These are phyloP conservation scores for Aspergillus sp. DNA, from an alignment of 2,329 filamentous ascomycete species.

Conservation along the genomic window DNA sequence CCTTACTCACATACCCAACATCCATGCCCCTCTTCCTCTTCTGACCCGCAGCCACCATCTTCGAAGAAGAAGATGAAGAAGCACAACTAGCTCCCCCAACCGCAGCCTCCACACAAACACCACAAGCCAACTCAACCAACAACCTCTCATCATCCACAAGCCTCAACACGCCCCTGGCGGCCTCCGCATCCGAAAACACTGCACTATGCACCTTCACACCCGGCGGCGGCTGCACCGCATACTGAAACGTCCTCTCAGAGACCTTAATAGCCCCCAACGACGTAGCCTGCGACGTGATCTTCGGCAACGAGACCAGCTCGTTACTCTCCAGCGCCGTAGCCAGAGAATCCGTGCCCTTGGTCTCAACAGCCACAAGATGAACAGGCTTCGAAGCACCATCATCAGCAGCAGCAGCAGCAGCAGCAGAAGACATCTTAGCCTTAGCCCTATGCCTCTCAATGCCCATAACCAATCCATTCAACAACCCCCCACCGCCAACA, in stretches of 20 bases:
- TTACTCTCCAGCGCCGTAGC: conserved; percentile 57
- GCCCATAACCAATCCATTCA: conserved; percentile 74
- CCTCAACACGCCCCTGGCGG: conserved; percentile 72
- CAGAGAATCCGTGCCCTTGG: conserved; percentile 70
- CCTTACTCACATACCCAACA: conserved; percentile 16
- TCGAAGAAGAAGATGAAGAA: not conserved
- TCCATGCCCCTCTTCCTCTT: conserved; percentile 32
- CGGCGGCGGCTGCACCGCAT: conserved; percentile 53
- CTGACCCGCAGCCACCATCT: conserved; percentile 20
- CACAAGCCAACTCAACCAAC: conserved; percentile 82
- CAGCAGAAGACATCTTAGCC: not conserved
- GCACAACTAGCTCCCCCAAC: conserved; percentile 35
- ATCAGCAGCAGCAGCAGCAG: not conserved
- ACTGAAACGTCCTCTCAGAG: conserved; percentile 66
- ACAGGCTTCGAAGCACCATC: conserved; percentile 32
- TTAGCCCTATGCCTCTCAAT: conserved; percentile 52
- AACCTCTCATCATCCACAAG: conserved; percentile 81
- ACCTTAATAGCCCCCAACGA: conserved; percentile 75
- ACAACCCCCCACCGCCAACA: conserved; percentile 77
- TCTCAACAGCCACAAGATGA: conserved; percentile 73
- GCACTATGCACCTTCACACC: conserved; percentile 58
- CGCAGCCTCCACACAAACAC: conserved; percentile 67
- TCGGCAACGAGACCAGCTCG: conserved; percentile 64
- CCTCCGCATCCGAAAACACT: conserved; percentile 74
- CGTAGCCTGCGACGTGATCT: conserved; percentile 74